Percentiles rank a stretch among this genome's conserved stretches.
Evolutionary conservation across 2,329 filamentous ascomycete genomes (phyloP).

Genomic region (Teratosphaeriaceae sp.): DNA sequence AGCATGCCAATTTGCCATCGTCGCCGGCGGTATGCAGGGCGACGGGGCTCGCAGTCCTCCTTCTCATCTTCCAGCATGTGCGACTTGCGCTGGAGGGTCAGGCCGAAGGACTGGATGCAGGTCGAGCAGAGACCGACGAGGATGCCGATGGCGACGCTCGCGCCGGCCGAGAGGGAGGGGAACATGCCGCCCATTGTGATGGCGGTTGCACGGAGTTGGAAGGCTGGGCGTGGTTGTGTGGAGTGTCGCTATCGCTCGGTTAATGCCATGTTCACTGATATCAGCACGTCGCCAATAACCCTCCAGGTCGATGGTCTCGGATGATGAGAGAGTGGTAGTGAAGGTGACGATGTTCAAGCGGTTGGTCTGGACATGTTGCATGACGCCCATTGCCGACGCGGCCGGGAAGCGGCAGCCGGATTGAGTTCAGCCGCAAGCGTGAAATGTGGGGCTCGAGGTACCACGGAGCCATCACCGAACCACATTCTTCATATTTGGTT

Average conservation of each 20-base stretch:
- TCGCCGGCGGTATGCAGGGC: constrained; percentile 81
- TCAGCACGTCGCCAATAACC: too few species aligned
- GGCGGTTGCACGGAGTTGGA: not conserved
- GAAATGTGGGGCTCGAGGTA: too few species aligned
- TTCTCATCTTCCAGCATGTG: constrained; percentile 98
- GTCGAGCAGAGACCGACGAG: constrained; percentile 89
- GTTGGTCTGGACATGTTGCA: too few species aligned
- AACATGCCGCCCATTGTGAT: constrained; percentile 1
- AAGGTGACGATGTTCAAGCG: too few species aligned
- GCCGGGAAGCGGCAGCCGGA: too few species aligned
- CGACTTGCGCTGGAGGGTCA: constrained; percentile 95
- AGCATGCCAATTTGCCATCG: constrained; percentile 95
- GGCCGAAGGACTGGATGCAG: constrained; percentile 86
- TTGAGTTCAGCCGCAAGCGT: too few species aligned
- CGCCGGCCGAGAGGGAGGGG: constrained; percentile 30
- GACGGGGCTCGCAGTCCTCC: constrained; percentile 64
- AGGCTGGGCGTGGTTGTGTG: not conserved
- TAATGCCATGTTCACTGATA: not conserved
- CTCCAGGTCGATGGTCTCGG: too few species aligned
- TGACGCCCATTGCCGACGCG: too few species aligned
- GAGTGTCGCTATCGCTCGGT: not conserved
- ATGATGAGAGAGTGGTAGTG: too few species aligned
- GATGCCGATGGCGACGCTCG: constrained; percentile 59
- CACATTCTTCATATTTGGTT: too few species aligned
- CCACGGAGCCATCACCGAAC: too few species aligned